These are phyloP conservation scores for Tolypocladium ovalisporum DNA, from an alignment of 2,329 filamentous ascomycete genomes.

Conservation along the genomic window DNA sequence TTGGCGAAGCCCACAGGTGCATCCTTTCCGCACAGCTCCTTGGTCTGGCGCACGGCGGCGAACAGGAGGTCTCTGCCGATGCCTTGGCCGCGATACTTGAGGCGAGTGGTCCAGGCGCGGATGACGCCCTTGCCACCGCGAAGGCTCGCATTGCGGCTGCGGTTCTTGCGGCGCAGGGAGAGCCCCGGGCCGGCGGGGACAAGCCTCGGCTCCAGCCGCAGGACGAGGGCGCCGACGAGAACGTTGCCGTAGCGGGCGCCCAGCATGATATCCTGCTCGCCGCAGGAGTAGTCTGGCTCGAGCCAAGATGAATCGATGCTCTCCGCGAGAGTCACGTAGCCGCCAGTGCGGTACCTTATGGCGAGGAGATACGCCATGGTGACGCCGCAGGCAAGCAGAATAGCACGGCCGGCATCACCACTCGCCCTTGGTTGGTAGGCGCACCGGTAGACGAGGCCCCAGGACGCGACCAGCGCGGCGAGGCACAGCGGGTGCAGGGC, in stretches of 20 bases:
- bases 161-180: slow-evolving; percentile 18
- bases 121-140: slow-evolving; percentile 58
- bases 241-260: slow-evolving; percentile 57
- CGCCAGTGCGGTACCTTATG: slow-evolving; percentile 47
- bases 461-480: slow-evolving; percentile 30
- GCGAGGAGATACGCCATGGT: slow-evolving; percentile 52
- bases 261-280: slow-evolving; percentile 46
- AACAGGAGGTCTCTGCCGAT: slow-evolving; percentile 63
- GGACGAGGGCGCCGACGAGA: slow-evolving; percentile 59
- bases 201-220: slow-evolving; percentile 47
- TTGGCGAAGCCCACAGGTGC: slow-evolving; percentile 61
- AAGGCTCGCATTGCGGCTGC: slow-evolving; percentile 28
- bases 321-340: slow-evolving; percentile 55
- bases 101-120: slow-evolving; percentile 70
- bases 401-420: slow-evolving; percentile 41
- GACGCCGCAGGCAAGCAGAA: slow-evolving; percentile 48
- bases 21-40: slow-evolving; percentile 56
- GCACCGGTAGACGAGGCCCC: slow-evolving; percentile 35
- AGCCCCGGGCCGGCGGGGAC: slow-evolving; percentile 4
- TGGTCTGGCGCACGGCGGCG: slow-evolving; percentile 58
- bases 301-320: slow-evolving; percentile 53
- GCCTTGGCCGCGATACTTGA: slow-evolving; percentile 58
- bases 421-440: slow-evolving; percentile 26
- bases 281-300: slow-evolving; percentile 19
- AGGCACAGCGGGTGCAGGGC: slow-evolving; percentile 51